Evolutionary conservation across 2,329 filamentous ascomycete genomes (phyloP), one percentile per base, ranked within the genome.

Genomic region (Dactylellina haptotyla): DNA sequence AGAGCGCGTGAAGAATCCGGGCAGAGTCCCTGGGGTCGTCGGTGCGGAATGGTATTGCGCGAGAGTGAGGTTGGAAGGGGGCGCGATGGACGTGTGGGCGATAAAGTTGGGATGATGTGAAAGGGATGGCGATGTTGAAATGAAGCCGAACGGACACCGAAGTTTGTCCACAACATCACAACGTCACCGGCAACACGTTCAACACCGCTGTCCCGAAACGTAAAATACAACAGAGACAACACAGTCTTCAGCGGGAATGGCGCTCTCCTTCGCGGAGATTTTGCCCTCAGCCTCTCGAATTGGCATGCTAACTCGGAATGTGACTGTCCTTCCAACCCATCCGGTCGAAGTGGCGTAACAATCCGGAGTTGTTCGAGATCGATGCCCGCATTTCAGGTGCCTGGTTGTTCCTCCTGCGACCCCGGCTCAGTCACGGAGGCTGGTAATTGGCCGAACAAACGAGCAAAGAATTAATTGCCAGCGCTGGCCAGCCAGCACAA

Each of bases 81-180:
- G 6, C 6, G 32, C 14, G 14, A 6, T 34, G 16, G 6, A 28
- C 23, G 39, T n/a, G 39, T 5, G 20, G 48, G 30, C 14, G 34
- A 54, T 26, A 37, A 45, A 18, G 48, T 37, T 58, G 53, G 53
- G 34, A 51, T 26, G 26, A 25, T 46, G 30, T 30, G 32, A 58
- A 74, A 59, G 59, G 54, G 41, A 59, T 50, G 37, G 67, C 43
- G 46, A 46, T 51, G 58, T 37, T 32, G 6, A 26, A 18, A 37
- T 51, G 54, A 57, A 43, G 48, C 59, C 51, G 54, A 30, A 30
- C 41, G 23, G 43, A 50, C 34, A 58, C 58, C 25, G 50, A 54
- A 54, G 50, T 54, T 54, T 54, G 50, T 54, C 50, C 50, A 37
- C 50, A 50, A 50, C 20, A 12, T 26, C 25, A 28, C 32, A 54